These are phyloP conservation scores for Zygosaccharomyces rouxii DNA, from an alignment of 805 yeast genomes.

Conservation along the genomic window DNA sequence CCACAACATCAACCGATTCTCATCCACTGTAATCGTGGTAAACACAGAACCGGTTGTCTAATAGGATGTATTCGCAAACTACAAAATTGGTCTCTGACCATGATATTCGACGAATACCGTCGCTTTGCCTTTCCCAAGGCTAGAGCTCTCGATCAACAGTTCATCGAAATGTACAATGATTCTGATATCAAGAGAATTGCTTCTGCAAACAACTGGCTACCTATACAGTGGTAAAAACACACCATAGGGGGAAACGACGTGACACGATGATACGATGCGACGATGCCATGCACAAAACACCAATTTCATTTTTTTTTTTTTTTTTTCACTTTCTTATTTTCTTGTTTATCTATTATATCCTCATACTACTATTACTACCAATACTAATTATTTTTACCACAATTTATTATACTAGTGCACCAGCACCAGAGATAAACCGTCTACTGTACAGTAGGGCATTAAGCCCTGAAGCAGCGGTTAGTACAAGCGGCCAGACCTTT, in stretches of 20 bases:
- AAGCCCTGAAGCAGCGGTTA: constrained; percentile 54
- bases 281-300: background rate
- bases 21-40: constrained; percentile 94
- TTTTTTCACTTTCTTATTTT: background rate
- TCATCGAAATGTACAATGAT: constrained; percentile 84
- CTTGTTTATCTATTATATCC: background rate
- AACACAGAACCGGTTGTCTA: constrained; percentile 94
- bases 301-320: constrained; percentile 1
- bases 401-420: constrained; percentile 6
- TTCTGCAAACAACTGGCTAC: constrained; percentile 51
- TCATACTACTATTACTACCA: background rate
- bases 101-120: constrained; percentile 94
- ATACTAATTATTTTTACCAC: background rate
- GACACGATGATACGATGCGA: background rate
- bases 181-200: constrained; percentile 56
- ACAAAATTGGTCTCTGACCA: constrained; percentile 88
- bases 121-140: constrained; percentile 94
- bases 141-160: constrained; percentile 91
- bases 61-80: constrained; percentile 87
- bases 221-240: constrained; percentile 54
- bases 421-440: constrained; percentile 51
- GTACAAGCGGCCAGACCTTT: constrained; percentile 56
- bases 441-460: constrained; percentile 68
- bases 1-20: constrained; percentile 88
- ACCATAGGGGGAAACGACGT: background rate